phyloP scores from a whole-genome alignment of 139 green algal genomes.

The Eudorina sp. region DNA sequence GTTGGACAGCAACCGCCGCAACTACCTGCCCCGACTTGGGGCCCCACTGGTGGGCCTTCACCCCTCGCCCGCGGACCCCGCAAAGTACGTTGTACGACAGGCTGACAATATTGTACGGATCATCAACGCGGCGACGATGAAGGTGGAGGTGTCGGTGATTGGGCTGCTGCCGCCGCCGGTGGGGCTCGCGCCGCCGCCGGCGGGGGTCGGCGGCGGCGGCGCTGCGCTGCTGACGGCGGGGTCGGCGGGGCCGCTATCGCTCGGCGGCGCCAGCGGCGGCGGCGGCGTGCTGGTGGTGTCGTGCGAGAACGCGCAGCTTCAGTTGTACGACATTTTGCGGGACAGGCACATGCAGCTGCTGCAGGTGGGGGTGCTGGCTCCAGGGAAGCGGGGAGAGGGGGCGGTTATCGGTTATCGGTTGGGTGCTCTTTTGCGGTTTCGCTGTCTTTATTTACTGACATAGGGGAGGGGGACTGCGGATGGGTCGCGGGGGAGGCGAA shows the following conservation, averaged over 20 bases:
- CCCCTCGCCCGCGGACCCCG: constrained; percentile 62
- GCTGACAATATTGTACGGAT: constrained; percentile 84
- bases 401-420: too few species aligned
- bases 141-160: constrained; percentile 67
- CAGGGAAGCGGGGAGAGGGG: too few species aligned
- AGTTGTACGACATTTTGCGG: constrained; percentile 75
- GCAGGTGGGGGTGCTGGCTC: constrained; percentile 64
- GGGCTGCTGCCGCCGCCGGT: constrained; percentile 64
- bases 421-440: too few species aligned
- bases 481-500: too few species aligned
- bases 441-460: too few species aligned
- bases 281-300: constrained; percentile 71
- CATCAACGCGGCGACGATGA: constrained; percentile 73
- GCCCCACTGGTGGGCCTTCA: constrained; percentile 72
- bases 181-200: constrained; percentile 23
- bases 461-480: too few species aligned
- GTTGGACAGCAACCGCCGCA: constrained; percentile 57
- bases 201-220: not conserved
- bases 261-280: constrained; percentile 42
- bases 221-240: constrained; percentile 38
- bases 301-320: constrained; percentile 67
- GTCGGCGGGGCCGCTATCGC: constrained; percentile 26
- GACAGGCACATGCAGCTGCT: constrained; percentile 70
- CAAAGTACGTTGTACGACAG: constrained; percentile 72
- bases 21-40: constrained; percentile 75